Conservation (phyloP, 345 rosid species). For the Murraya koenigii region DNA sequence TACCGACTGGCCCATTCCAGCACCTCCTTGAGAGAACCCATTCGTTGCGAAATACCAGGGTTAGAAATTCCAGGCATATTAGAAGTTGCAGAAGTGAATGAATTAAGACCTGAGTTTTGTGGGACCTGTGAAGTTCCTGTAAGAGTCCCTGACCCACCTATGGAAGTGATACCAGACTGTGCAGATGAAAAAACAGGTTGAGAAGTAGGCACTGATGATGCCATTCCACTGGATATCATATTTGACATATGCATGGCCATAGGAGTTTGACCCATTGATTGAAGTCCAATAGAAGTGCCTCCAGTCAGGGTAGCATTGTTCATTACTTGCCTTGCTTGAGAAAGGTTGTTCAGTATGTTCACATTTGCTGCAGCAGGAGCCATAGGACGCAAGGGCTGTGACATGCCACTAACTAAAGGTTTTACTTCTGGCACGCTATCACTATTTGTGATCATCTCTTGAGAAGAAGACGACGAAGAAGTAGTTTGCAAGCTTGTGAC, state of each 20-base stretch:
- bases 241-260: conserved; percentile 95
- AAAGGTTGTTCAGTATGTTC: conserved; percentile 82
- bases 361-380: conserved; percentile 83
- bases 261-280: conserved; percentile 71
- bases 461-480: conserved; percentile 70
- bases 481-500: conserved; percentile 75
- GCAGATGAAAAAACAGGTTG: conserved; percentile 77
- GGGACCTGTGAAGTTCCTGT: conserved; percentile 62
- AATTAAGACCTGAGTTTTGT: conserved; percentile 52
- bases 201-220: conserved; percentile 74
- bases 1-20: conserved; percentile 47
- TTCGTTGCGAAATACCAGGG: conserved; percentile 74
- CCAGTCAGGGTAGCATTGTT: conserved; percentile 82
- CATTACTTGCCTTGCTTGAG: conserved; percentile 88
- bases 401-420: conserved; percentile 69
- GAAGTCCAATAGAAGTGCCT: conserved; percentile 80
- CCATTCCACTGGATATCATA: conserved; percentile 92
- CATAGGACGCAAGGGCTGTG: conserved; percentile 65
- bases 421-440: conserved; percentile 72
- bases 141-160: conserved; percentile 63
- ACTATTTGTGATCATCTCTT: conserved; percentile 59
- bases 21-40: conserved; percentile 52
- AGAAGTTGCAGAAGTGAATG: conserved; percentile 57
- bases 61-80: conserved; percentile 64
- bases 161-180: conserved; percentile 57